These are phyloP conservation scores for Tranzscheliella williamsii DNA, from an alignment of 1,284 basidiomycete genomes.

Conservation along the genomic window DNA sequence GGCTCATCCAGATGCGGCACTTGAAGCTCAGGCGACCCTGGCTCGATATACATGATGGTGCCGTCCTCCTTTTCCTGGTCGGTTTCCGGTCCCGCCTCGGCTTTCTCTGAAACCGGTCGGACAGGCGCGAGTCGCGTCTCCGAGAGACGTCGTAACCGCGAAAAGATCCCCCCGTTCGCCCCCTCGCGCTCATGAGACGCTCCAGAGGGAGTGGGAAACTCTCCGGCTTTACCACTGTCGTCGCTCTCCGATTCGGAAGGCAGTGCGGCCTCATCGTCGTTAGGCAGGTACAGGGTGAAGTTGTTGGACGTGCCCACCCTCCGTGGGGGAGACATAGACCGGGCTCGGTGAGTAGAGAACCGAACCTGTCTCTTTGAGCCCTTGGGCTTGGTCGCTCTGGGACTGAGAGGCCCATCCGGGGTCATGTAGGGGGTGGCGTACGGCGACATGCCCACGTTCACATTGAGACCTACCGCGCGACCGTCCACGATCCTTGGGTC, in stretches of 20 bases:
- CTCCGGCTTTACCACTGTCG: slow-evolving; percentile 43
- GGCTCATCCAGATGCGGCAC: slow-evolving; percentile 41
- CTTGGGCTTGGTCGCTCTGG: slow-evolving; percentile 3
- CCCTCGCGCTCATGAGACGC: slow-evolving; percentile 1
- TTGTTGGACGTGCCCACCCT: slow-evolving; percentile 22
- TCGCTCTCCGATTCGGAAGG: slow-evolving; percentile 31
- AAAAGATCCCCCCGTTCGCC: too few relatives aligned
- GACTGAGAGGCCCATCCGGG: slow-evolving; percentile 14
- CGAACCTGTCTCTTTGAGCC: slow-evolving; percentile 23
- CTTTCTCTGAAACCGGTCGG: not conserved
- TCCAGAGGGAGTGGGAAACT: slow-evolving; percentile 4
- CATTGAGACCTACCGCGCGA: slow-evolving; percentile 22
- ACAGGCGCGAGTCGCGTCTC: slow-evolving; percentile 7
- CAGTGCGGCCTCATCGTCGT: slow-evolving; percentile 23
- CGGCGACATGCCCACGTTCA: slow-evolving; percentile 9
- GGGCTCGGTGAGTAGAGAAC: slow-evolving; percentile 4
- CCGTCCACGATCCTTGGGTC: slow-evolving; percentile 20
- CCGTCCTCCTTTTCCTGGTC: slow-evolving; percentile 6
- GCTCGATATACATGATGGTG: slow-evolving; percentile 35
- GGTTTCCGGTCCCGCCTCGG: not conserved
- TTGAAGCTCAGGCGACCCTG: slow-evolving; percentile 32
- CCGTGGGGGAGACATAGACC: slow-evolving; percentile 4
- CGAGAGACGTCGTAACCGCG: slow-evolving; percentile 14
- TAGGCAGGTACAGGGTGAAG: slow-evolving; percentile 27
- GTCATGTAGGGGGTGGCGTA: slow-evolving; percentile 13